Evolutionary conservation across 176 grass and related monocot species (phyloP), one percentile per base, ranked within the genome.

Genomic region (Zizania latifolia): DNA sequence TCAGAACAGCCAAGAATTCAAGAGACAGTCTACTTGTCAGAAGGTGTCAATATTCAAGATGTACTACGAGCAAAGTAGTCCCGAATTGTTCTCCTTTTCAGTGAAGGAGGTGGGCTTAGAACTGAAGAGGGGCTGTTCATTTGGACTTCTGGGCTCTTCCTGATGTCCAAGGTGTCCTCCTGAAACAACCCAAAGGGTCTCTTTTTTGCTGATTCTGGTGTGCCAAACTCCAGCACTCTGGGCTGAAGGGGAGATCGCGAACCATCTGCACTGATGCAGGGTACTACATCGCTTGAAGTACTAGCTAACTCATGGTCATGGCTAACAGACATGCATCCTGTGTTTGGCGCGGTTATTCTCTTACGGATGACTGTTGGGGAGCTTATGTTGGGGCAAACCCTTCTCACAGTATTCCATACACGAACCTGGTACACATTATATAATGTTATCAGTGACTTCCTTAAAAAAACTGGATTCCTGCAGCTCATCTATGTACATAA

Each of bases 11-110:
- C 57, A 65, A 67, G 50, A 78, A 38, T 73, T 38, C 24, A 65
- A 4, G 13, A 35, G 6, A 59, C 37, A 10, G 8, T 29, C 10
- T 79, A 59, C 17, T 78, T 68, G 71, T 68, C 43, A 76, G 19
- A 22, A 50, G 9, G 22, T 55, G 29, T 21, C 68, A 61, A 29
- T n/a, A 53, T 46, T 93, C 80, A 87, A 46, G 90, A 81, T 56
- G 76, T 4, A 45, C 73, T 68, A 22, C 87, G 82, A 40, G 40
- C 60, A 88, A 94, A 98, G 64, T 99, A 99, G 65, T 99, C 91
- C 26, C 89, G 80, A 73, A 99, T 99, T 0, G 95, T 99, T 88
- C 88, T 92, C 84, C 94, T 87, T 73, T 94, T 99, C 58, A 88
- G 59, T 0, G 95, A 99, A 24, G 86, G 82, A 29, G 95, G 91